Evolutionary conservation across 306 rosid genomes (phyloP), one percentile per base, ranked within the genome.

Genomic region (Prunus armeniaca): DNA sequence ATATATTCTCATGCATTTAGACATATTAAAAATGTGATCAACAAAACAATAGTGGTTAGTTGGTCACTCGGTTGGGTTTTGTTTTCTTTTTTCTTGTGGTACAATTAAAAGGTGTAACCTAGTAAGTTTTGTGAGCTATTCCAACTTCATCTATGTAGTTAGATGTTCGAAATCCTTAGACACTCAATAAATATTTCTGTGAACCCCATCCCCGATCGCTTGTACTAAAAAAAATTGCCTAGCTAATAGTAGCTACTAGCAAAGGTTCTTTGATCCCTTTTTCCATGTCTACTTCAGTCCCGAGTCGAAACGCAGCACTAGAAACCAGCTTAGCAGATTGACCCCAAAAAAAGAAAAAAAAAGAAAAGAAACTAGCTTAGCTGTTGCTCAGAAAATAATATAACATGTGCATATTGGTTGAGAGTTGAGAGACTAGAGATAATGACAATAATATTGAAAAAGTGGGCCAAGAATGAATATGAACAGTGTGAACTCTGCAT

Each of bases 101-200:
- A 18, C 22, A 52, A 18, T 18, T 52, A 52, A 52, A 38, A 18
- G 22, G 57, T 17, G 9, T 18, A 15, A 52, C 2, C 0, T 52
- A 52, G 18, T 2, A 52, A 52, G 18, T 52, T 38, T 38, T 7
- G 2, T 7, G 9, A 7, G 43, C 2, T 5, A 0, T 34, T 34
- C 7, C 0, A 34, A 5, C 41, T 34, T 1, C 7, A 5, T 34
- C 2, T 1, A 34, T 34, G 2, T 34, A 1, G 41, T 0, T 0
- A 34, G 8, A 34, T 0, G 41, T 34, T 34, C 41, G 0, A 34
- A 32, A 32, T 6, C 0, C 7, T 6, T 32, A 1, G 1, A 5
- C 7, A 32, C 8, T 0, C 1, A 1, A 32, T 32, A 32, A 32
- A 32, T 32, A 32, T 32, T 32, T 32, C 1, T 32, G 1, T 0